Evolutionary conservation across 805 yeast genomes (phyloP).

Genomic region (Tetrapisispora phaffii): DNA sequence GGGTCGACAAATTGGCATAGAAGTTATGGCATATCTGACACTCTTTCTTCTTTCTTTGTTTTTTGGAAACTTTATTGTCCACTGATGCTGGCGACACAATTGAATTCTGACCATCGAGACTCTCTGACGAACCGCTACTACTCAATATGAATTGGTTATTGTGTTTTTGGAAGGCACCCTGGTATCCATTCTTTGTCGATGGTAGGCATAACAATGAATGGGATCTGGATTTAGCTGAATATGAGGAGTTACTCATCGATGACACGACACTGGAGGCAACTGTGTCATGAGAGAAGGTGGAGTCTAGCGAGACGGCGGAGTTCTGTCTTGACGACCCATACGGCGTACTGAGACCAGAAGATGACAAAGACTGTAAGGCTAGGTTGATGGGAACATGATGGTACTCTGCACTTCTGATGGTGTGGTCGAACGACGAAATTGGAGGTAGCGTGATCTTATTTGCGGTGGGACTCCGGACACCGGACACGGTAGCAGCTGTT

Average conservation of each 20-base stretch:
- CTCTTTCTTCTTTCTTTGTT: constrained; percentile 55
- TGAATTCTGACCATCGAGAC: background rate
- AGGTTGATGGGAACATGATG: constrained; percentile 1
- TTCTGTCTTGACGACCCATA: constrained; percentile 1
- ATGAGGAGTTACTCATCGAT: background rate
- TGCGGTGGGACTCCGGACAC: background rate
- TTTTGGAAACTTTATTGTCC: constrained; percentile 18
- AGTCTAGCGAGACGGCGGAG: background rate
- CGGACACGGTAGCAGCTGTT: background rate
- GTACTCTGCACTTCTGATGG: constrained; percentile 14
- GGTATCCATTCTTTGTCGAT: background rate
- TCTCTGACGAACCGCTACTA: background rate
- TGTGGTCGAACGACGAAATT: constrained; percentile 16
- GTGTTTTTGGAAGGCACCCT: background rate
- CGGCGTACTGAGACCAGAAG: background rate
- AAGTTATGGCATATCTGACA: constrained; percentile 60
- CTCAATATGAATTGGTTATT: background rate
- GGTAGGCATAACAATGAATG: background rate
- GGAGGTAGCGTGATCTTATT: constrained; percentile 4
- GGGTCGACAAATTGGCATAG: constrained; percentile 77
- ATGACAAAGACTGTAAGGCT: background rate
- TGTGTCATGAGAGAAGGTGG: background rate
- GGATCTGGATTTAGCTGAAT: background rate
- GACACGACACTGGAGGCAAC: background rate
- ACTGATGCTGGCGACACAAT: background rate